Percentiles rank a stretch among this genome's conserved stretches.
Evolutionary conservation across 2,329 filamentous ascomycete genomes (phyloP).

Genomic region (Plectosphaerella cucumerina): DNA sequence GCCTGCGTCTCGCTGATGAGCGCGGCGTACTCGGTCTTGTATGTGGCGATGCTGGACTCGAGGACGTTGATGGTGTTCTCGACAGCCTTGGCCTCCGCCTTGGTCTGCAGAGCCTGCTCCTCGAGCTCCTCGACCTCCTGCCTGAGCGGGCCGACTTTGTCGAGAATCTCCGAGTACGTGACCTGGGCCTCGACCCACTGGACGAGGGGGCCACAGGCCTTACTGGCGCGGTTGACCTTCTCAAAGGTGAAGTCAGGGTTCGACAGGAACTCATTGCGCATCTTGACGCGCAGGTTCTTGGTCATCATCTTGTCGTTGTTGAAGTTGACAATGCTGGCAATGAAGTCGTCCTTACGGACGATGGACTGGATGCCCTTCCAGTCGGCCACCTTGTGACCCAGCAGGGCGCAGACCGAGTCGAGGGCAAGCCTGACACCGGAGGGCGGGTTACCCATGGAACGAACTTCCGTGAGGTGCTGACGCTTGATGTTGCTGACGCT

Average conservation of each 20-base stretch:
- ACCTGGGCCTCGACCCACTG: conserved; percentile 98
- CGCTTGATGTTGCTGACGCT: conserved; percentile 98
- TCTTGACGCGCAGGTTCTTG: conserved; percentile 71
- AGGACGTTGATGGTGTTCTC: conserved; percentile 80
- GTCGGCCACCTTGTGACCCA: conserved; percentile 83
- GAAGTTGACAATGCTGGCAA: conserved; percentile 95
- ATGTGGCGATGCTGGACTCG: conserved; percentile 86
- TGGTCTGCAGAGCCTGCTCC: conserved; percentile 84
- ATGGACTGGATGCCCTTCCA: conserved; percentile 92
- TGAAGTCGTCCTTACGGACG: conserved; percentile 91
- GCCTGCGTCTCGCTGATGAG: conserved; percentile 96
- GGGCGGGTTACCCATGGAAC: conserved; percentile 93
- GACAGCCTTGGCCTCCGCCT: conserved; percentile 87
- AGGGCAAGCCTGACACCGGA: conserved; percentile 86
- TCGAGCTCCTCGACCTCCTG: conserved; percentile 86
- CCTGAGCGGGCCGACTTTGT: conserved; percentile 86
- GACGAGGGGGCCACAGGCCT: conserved; percentile 92
- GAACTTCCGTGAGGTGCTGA: conserved; percentile 93
- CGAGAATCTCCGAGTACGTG: conserved; percentile 94
- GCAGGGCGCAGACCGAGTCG: conserved; percentile 91
- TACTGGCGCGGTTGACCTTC: conserved; percentile 91
- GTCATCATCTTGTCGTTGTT: conserved; percentile 97
- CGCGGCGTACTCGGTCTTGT: conserved; percentile 93
- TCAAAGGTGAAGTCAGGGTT: conserved; percentile 96
- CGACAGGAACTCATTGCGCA: conserved; percentile 87